These are phyloP conservation scores for Plantago coronopus DNA, from an alignment of 305 asterid genomes.

Conservation along the genomic window DNA sequence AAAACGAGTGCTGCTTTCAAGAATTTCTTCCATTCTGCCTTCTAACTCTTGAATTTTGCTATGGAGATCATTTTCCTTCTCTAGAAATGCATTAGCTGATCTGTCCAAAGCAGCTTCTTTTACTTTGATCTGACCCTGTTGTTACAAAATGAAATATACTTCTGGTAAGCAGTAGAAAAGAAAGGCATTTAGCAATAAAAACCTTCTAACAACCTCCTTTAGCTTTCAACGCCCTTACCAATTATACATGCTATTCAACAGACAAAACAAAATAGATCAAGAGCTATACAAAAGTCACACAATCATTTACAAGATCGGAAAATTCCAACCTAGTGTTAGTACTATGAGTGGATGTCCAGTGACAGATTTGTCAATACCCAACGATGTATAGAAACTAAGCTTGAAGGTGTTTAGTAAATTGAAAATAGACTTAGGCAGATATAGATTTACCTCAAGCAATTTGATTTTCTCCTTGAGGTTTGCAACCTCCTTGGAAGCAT, in stretches of 20 bases:
- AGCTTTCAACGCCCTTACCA: too few species aligned
- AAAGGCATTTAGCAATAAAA: slow-evolving; percentile 6
- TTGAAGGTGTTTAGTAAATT: too few species aligned
- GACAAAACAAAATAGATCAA: not conserved
- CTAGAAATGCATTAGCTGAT: slow-evolving; percentile 54
- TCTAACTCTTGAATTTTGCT: slow-evolving; percentile 63
- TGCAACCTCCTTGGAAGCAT: slow-evolving; percentile 48
- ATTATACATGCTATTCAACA: too few species aligned
- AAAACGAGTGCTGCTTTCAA: slow-evolving; percentile 32
- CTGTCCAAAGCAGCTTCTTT: slow-evolving; percentile 68
- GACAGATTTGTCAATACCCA: too few species aligned
- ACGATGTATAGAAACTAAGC: too few species aligned
- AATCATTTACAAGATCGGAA: not conserved
- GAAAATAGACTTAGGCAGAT: not conserved
- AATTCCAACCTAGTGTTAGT: too few species aligned
- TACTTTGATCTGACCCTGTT: slow-evolving; percentile 60
- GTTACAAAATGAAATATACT: slow-evolving; percentile 6
- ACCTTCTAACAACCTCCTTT: too few species aligned
- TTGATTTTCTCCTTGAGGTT: slow-evolving; percentile 69
- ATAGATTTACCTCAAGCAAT: slow-evolving; percentile 64
- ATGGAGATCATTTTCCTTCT: slow-evolving; percentile 72
- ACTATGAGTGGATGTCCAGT: too few species aligned
- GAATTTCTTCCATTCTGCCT: slow-evolving; percentile 44
- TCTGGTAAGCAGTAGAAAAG: slow-evolving; percentile 5
- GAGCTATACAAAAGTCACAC: not conserved